Conservation (phyloP, 192 early-diverging fungal genomes). For the Spizellomyces sp. region DNA sequence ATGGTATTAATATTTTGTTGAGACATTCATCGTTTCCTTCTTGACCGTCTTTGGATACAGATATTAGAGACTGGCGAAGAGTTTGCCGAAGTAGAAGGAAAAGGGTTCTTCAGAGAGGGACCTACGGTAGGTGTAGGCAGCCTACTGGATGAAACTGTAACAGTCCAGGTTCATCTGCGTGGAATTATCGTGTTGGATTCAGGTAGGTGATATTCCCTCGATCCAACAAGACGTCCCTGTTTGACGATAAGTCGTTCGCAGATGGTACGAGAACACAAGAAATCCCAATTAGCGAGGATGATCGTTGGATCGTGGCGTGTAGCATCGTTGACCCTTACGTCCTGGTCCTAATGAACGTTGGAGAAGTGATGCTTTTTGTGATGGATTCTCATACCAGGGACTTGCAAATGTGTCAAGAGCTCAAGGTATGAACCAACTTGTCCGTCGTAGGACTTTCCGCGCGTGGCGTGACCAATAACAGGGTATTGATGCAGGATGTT, state of each 20-base stretch:
- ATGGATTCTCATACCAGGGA: constrained; percentile 44
- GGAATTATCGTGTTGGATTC: constrained; percentile 75
- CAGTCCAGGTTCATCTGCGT: constrained; percentile 81
- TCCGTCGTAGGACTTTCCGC: no score
- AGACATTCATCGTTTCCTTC: constrained; percentile 9
- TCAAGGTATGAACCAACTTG: no score
- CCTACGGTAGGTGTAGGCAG: constrained; percentile 79
- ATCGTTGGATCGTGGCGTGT: constrained; percentile 64
- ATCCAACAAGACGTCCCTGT: background rate
- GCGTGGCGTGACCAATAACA: constrained; percentile 15
- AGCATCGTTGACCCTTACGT: constrained; percentile 83
- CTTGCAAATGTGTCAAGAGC: no score
- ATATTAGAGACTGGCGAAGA: constrained; percentile 84
- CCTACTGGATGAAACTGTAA: constrained; percentile 66
- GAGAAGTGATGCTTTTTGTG: constrained; percentile 61
- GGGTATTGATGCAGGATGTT: constrained; percentile 34
- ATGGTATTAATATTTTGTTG: constrained; percentile 46
- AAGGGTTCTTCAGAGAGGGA: constrained; percentile 73
- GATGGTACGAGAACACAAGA: constrained; percentile 60
- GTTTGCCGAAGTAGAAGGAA: constrained; percentile 72
- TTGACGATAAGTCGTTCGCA: constrained; percentile 6
- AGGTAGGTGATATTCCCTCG: constrained; percentile 37
- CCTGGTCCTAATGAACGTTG: constrained; percentile 67
- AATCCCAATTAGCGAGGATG: constrained; percentile 46
- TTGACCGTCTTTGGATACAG: constrained; percentile 35